Evolutionary conservation across 2,329 filamentous ascomycete genomes (phyloP).

Genomic region (Talaromyces amestolkiae): DNA sequence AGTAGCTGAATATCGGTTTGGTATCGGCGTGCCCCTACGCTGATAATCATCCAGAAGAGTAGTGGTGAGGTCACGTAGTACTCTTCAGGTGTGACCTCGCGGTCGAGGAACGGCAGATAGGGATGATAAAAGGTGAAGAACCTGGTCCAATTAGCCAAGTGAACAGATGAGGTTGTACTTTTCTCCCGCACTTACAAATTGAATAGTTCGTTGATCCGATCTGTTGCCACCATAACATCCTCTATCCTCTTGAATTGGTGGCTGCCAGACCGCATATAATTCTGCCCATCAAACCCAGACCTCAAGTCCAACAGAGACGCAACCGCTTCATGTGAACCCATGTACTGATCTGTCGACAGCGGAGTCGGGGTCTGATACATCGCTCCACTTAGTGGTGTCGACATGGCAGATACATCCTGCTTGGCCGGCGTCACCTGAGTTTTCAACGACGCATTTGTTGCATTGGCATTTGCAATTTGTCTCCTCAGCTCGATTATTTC

Average conservation of each 20-base stretch:
- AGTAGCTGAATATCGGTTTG: constrained; percentile 55
- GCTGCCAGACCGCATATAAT: constrained; percentile 49
- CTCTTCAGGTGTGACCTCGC: constrained; percentile 52
- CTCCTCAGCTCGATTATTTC: constrained; percentile 53
- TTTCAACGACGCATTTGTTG: constrained; percentile 25
- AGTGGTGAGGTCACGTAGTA: constrained; percentile 60
- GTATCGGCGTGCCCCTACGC: constrained; percentile 61
- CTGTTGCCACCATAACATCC: constrained; percentile 44
- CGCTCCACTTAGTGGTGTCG: constrained; percentile 34
- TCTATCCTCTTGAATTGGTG: constrained; percentile 54
- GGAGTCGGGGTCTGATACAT: constrained; percentile 37
- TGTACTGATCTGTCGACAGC: constrained; percentile 42
- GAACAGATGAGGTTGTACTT: no score
- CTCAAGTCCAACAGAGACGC: constrained; percentile 51
- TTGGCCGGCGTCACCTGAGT: constrained; percentile 24
- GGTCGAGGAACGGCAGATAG: constrained; percentile 63
- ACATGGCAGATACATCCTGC: constrained; percentile 30
- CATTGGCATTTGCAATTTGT: constrained; percentile 42
- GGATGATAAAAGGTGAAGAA: constrained; percentile 65
- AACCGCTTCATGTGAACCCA: constrained; percentile 51
- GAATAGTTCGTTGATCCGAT: constrained; percentile 47
- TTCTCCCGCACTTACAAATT: constrained; percentile 35
- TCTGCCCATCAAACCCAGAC: constrained; percentile 45
- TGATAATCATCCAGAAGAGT: constrained; percentile 67
- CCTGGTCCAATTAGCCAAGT: constrained; percentile 38